Base-by-base conservation (phyloP, 2,329 filamentous ascomycete species). In the Ilyonectria destructans region DNA sequence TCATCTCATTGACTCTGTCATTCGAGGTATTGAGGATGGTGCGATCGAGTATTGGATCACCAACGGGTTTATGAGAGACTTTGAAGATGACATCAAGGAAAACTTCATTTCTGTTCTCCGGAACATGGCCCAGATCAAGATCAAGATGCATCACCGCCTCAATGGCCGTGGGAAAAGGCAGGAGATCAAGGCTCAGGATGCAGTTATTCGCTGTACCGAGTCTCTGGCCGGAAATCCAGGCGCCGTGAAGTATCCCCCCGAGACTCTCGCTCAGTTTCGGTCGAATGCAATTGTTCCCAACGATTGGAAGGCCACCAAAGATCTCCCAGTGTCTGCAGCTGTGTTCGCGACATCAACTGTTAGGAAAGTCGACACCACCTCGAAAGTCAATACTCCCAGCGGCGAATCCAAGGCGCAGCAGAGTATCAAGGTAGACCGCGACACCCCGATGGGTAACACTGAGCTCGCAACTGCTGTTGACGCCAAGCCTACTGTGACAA, bases 1-100 rank as follows among this genome's bases (percentile, higher is more conserved):
- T 4, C 29, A 46, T 2, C 48, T 75, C 1, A 67, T 73, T 13
- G 55, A 71, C 6, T 56, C 62, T 4, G 70, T 74, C 6, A 40
- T 78, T 8, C 48, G 26, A 4, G 75, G 71, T 2, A 73, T 80
- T 9, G 71, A 77, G 21, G 74, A 79, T 6, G 71, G 69, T 0
- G 70, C 76, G 3, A 67, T 79, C 12, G 70, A 75, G 1, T 65
- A 71, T 21, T 80, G 77, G 77, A 59, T 74, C 7, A 37, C 65
- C 4, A 67, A 74, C 13, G 77, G 77, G 0, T 74, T 74, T 17
- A 67, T 80, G n/a, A 51, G 45, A 23, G 64, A 69, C 5, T 69
- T 59, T 9, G 65, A 77, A 7, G 72, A 77, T 12, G 69, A 73
- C 6, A 64, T 79, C 26, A 76, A 72, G 26, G 57, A 72, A 0